phyloP scores from a whole-genome alignment of 768 basidiomycete species.

The Termitomyces sp. region DNA sequence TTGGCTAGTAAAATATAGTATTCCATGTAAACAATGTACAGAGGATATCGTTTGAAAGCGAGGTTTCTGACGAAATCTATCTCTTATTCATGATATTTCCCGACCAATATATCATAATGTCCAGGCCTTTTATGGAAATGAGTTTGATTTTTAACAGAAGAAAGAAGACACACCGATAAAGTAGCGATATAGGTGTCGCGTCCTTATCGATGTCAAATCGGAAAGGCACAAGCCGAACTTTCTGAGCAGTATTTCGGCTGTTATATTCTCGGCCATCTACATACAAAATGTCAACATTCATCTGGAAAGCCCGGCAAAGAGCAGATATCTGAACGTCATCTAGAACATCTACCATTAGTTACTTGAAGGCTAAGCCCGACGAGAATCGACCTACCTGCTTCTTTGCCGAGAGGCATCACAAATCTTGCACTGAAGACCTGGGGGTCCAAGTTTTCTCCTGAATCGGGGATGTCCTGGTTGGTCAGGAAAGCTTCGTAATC shows the following conservation, averaged over 20 bases:
- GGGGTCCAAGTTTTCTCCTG: slow-evolving; percentile 48
- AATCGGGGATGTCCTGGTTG: slow-evolving; percentile 51
- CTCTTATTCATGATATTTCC: neutral
- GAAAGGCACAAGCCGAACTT: slow-evolving; percentile 67
- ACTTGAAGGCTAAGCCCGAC: neutral
- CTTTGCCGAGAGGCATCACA: slow-evolving; percentile 74
- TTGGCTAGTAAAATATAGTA: neutral
- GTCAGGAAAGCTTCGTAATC: slow-evolving; percentile 69
- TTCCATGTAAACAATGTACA: neutral
- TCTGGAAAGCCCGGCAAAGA: slow-evolving; percentile 57
- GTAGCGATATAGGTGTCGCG: slow-evolving; percentile 53
- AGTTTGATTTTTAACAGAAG: neutral
- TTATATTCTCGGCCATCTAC: slow-evolving; percentile 55
- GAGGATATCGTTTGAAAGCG: neutral
- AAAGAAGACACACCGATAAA: slow-evolving; percentile 57
- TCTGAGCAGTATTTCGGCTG: slow-evolving; percentile 7
- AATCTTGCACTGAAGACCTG: slow-evolving; percentile 70
- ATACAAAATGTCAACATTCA: slow-evolving; percentile 74
- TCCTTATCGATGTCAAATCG: slow-evolving; percentile 38
- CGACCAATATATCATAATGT: slow-evolving; percentile 74
- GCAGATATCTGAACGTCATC: slow-evolving; percentile 85
- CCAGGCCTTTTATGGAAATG: slow-evolving; percentile 54
- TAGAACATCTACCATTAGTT: slow-evolving; percentile 14
- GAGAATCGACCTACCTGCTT: slow-evolving; percentile 52
- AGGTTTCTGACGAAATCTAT: neutral